Percentiles rank a stretch among this genome's conserved stretches.
These are phyloP conservation scores for Zygoascus sp. DNA, from an alignment of 1,139 yeast species.

Conservation along the genomic window DNA sequence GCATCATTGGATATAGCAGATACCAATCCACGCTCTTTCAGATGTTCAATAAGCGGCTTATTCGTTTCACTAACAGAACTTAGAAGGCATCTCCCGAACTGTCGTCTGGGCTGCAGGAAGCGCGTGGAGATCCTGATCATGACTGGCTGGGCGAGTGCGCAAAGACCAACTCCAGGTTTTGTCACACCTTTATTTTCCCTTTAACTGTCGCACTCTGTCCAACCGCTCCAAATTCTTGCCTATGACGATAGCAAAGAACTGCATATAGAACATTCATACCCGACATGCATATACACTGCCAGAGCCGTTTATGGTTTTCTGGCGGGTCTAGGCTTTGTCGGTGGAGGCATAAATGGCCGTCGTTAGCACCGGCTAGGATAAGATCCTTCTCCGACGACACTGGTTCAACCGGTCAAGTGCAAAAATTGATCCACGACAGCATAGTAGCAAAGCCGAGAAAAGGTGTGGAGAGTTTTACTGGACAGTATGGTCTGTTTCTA, in stretches of 20 bases:
- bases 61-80: background rate
- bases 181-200: background rate
- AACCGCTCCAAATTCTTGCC: background rate
- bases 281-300: background rate
- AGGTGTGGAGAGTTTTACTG: background rate
- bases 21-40: slow-evolving; percentile 24
- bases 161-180: background rate
- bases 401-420: too few relatives aligned
- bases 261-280: background rate
- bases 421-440: too few relatives aligned
- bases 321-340: background rate
- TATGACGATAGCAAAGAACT: background rate
- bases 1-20: slow-evolving; percentile 27
- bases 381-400: background rate
- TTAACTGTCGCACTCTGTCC: too few relatives aligned
- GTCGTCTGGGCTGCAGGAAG: background rate
- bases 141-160: background rate
- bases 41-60: slow-evolving; percentile 18
- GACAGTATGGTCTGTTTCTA: slow-evolving; percentile 10
- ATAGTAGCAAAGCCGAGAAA: too few relatives aligned
- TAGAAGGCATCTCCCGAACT: background rate
- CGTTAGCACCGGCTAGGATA: background rate
- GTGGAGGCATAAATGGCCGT: background rate
- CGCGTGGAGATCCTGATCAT: background rate
- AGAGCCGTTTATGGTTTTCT: background rate